Evolutionary conservation across 2,329 filamentous ascomycete species (phyloP), one percentile per base, ranked within the genome.

Genomic region (Fusarium sp.): DNA sequence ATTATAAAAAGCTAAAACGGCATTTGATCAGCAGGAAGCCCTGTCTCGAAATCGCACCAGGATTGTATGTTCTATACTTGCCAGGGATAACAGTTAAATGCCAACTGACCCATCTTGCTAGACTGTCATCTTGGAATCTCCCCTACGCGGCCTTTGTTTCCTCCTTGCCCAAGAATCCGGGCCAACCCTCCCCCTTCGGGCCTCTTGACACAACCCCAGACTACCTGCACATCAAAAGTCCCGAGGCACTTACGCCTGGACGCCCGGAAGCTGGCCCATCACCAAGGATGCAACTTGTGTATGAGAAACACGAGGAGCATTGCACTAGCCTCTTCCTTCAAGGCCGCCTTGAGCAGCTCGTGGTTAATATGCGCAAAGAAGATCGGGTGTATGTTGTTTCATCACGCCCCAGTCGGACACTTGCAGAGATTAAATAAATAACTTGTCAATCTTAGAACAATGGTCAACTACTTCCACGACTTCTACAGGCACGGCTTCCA

Each of bases 401-500:
- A n/a, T n/a, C n/a, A n/a, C n/a, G n/a, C n/a, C n/a, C n/a, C n/a
- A n/a, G n/a, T n/a, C n/a, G n/a, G n/a, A n/a, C n/a, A n/a, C n/a
- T n/a, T n/a, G n/a, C n/a, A n/a, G n/a, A n/a, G n/a, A n/a, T n/a
- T n/a, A n/a, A n/a, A n/a, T n/a, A n/a, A n/a, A n/a, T n/a, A n/a
- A n/a, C n/a, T n/a, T n/a, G n/a, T n/a, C n/a, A n/a, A n/a, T 2
- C 2, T 2, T 2, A 73, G 73, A 1, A 56, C 35, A 2, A 49
- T 62, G 22, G 40, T 70, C 11, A 16, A 74, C 14, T 74, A 72
- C 22, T 64, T 75, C 10, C 69, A 75, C 9, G 64, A 74, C n/a
- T 70, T 74, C 2, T 71, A 72, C 6, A 55, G 68, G 17, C 64
- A 69, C 2, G 2, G 67, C 0, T 64, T 70, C n/a, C 1, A 11